Percentiles rank a stretch among this genome's conserved stretches.
Evolutionary conservation across 306 rosid species (phyloP).

Genomic region (Trifolium pratense): DNA sequence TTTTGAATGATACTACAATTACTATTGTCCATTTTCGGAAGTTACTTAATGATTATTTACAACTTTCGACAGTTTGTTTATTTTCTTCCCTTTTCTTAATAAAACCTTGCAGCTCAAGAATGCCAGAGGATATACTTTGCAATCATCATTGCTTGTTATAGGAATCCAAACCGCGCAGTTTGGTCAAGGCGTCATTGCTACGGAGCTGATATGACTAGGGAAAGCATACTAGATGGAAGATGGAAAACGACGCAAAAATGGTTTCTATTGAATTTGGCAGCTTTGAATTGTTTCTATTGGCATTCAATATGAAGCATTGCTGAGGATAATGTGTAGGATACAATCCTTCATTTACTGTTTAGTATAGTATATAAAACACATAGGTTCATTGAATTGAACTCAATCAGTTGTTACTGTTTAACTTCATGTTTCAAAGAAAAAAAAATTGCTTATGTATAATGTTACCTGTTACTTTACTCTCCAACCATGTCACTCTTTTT

Average conservation of each 20-base stretch:
- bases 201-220: slow-evolving; percentile 21
- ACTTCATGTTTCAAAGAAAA: slow-evolving; percentile 23
- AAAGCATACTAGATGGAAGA: slow-evolving; percentile 32
- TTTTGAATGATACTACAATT: slow-evolving; percentile 30
- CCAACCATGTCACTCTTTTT: not conserved
- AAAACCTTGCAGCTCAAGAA: slow-evolving; percentile 78
- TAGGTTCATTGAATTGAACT: slow-evolving; percentile 45
- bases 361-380: slow-evolving; percentile 14
- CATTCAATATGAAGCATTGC: slow-evolving; percentile 41
- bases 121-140: slow-evolving; percentile 77
- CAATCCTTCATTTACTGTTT: slow-evolving; percentile 31
- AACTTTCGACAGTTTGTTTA: slow-evolving; percentile 35
- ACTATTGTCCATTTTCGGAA: slow-evolving; percentile 25
- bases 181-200: not conserved
- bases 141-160: slow-evolving; percentile 40
- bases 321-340: slow-evolving; percentile 28
- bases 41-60: slow-evolving; percentile 36
- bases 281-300: slow-evolving; percentile 42
- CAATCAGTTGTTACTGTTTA: slow-evolving; percentile 27
- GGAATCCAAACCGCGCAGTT: slow-evolving; percentile 22
- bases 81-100: slow-evolving; percentile 28
- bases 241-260: slow-evolving; percentile 32
- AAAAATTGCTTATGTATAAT: slow-evolving; percentile 1
- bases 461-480: not conserved
- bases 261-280: slow-evolving; percentile 32